Evolutionary conservation across 176 grass and related monocot species (phyloP).

Genomic region (Oryza punctata): DNA sequence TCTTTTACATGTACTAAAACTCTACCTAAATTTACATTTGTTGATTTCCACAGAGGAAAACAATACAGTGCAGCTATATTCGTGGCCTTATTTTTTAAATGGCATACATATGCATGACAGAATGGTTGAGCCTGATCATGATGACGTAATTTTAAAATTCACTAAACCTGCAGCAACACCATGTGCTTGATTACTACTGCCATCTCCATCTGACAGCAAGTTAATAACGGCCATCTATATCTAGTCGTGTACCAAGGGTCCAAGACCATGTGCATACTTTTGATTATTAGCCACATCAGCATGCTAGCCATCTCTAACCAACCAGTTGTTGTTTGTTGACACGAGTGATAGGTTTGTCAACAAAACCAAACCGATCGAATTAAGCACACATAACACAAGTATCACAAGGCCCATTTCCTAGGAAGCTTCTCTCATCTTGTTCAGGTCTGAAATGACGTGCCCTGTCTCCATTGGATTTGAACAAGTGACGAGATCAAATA

Average conservation of each 20-base stretch:
- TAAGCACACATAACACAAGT: background rate
- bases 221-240: background rate
- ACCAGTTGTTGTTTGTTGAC: background rate
- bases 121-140: background rate
- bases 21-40: background rate
- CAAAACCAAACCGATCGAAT: background rate
- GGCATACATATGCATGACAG: background rate
- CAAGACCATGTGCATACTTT: background rate
- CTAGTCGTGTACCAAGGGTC: background rate
- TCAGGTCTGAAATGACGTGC: constrained; percentile 23
- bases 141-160: background rate
- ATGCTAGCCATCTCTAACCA: background rate
- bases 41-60: background rate
- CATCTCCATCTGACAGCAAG: background rate
- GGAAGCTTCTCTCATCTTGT: constrained; percentile 14
- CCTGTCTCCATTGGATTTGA: background rate
- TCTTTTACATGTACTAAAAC: background rate
- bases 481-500: background rate
- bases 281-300: background rate
- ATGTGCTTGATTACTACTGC: background rate
- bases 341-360: background rate
- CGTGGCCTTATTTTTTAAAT: background rate
- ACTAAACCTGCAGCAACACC: background rate
- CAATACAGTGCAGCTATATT: background rate
- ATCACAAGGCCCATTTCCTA: background rate